Conservation (phyloP, 768 basidiomycete species). For the Ramaria rubella region DNA sequence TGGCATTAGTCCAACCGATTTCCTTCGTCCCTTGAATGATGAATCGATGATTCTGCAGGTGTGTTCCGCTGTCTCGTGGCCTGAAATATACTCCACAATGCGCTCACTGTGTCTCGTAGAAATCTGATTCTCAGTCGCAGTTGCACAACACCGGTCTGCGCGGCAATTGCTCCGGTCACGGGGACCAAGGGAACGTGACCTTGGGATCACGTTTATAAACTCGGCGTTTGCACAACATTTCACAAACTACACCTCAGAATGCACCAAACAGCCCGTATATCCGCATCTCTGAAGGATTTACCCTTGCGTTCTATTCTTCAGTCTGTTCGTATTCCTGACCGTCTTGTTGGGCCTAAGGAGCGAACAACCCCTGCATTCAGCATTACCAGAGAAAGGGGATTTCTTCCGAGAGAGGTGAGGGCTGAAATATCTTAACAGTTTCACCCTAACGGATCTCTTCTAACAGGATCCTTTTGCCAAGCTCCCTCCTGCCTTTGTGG, state of each 20-base stretch:
- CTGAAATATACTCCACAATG: too few relatives aligned
- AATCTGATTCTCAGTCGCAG: too few relatives aligned
- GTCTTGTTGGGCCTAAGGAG: background rate
- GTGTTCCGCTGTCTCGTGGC: too few relatives aligned
- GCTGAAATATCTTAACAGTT: background rate
- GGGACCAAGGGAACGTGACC: too few relatives aligned
- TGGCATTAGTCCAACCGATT: too few relatives aligned
- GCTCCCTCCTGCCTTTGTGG: conserved; percentile 22
- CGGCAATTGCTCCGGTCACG: too few relatives aligned
- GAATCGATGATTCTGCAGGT: too few relatives aligned
- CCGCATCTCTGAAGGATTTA: conserved; percentile 2
- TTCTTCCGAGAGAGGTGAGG: conserved; percentile 4
- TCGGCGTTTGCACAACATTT: too few relatives aligned
- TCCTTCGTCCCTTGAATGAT: too few relatives aligned
- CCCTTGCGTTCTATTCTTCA: conserved; percentile 1
- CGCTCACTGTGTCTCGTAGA: too few relatives aligned
- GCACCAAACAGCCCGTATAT: conserved; percentile 7
- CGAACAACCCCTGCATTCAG: conserved; percentile 2
- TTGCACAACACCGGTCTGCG: too few relatives aligned
- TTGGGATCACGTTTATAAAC: too few relatives aligned
- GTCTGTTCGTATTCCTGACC: conserved; percentile 5
- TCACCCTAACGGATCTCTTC: background rate
- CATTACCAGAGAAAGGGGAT: conserved; percentile 8
- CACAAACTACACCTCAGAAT: background rate
- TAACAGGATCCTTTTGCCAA: conserved; percentile 20